Conservation (phyloP, 1,139 yeast genomes). For the Candida tropicalis region DNA sequence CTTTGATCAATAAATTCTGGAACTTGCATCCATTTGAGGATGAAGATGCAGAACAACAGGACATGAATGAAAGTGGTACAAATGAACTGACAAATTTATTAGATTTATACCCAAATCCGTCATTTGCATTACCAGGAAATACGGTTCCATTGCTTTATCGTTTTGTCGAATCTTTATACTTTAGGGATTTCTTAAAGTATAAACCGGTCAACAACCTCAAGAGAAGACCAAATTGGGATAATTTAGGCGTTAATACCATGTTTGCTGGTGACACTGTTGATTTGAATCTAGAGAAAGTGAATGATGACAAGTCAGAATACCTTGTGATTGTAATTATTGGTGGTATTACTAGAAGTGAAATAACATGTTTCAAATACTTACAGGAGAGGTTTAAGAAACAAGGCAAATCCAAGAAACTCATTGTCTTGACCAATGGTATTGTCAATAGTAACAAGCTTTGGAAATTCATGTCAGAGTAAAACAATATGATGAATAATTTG, state of each 20-base stretch:
- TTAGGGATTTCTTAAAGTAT: constrained; percentile 46
- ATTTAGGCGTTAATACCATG: constrained; percentile 39
- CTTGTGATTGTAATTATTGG: constrained; percentile 63
- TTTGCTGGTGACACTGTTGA: constrained; percentile 42
- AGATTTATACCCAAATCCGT: constrained; percentile 43
- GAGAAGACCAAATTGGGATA: constrained; percentile 50
- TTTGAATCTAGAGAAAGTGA: constrained; percentile 33
- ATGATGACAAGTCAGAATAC: constrained; percentile 35
- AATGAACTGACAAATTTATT: constrained; percentile 18
- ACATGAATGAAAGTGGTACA: constrained; percentile 2
- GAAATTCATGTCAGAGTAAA: constrained; percentile 12
- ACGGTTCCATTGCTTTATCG: constrained; percentile 53
- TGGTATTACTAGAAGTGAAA: constrained; percentile 79
- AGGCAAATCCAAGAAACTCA: constrained; percentile 43
- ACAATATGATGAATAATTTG: too few relatives aligned
- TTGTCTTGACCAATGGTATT: constrained; percentile 60
- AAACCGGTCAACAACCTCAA: constrained; percentile 44
- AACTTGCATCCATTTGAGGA: constrained; percentile 43
- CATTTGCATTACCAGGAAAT: constrained; percentile 55
- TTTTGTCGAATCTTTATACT: constrained; percentile 53
- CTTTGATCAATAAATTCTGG: constrained; percentile 48
- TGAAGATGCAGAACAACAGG: constrained; percentile 18
- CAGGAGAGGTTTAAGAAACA: constrained; percentile 38
- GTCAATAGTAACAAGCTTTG: constrained; percentile 47
- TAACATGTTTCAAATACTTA: constrained; percentile 63